Conservation (phyloP, 2,329 filamentous ascomycete genomes). For the Penicillium hesseltinei region DNA sequence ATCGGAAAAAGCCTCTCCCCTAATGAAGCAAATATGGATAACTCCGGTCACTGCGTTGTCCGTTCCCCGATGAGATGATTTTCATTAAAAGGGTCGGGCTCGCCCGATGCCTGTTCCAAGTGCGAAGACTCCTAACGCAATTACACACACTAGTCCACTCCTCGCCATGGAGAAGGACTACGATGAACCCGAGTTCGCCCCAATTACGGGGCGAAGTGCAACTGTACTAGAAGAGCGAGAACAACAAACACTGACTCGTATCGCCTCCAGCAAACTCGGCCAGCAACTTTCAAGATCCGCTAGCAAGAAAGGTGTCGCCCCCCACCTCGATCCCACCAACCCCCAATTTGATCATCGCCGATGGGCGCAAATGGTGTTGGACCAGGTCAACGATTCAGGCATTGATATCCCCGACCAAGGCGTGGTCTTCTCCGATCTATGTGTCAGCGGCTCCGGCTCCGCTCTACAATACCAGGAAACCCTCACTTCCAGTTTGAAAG, state of each 20-base stretch:
- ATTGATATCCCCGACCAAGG: conserved; percentile 25
- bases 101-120: background rate
- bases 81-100: background rate
- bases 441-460: conserved; percentile 26
- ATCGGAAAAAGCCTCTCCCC: background rate
- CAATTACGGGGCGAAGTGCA: conserved; percentile 13
- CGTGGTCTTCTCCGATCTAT: conserved; percentile 27
- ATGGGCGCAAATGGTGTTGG: conserved; percentile 26
- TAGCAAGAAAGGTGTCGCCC: conserved; percentile 15
- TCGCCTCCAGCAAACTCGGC: conserved; percentile 26
- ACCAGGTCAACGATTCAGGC: conserved; percentile 20
- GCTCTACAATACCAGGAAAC: conserved; percentile 27
- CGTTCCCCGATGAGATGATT: background rate
- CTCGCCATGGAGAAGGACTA: conserved; percentile 15
- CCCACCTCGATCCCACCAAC: conserved; percentile 24
- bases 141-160: background rate
- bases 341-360: conserved; percentile 26
- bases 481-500: conserved; percentile 20
- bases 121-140: background rate
- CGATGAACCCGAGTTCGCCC: conserved; percentile 16
- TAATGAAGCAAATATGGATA: background rate
- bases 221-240: conserved; percentile 18
- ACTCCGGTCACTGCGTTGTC: background rate
- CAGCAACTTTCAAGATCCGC: conserved; percentile 19
- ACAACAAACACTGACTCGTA: conserved; percentile 17